Base-by-base conservation (phyloP, 176 grass and related monocot species). In the Alloteropsis semialata region DNA sequence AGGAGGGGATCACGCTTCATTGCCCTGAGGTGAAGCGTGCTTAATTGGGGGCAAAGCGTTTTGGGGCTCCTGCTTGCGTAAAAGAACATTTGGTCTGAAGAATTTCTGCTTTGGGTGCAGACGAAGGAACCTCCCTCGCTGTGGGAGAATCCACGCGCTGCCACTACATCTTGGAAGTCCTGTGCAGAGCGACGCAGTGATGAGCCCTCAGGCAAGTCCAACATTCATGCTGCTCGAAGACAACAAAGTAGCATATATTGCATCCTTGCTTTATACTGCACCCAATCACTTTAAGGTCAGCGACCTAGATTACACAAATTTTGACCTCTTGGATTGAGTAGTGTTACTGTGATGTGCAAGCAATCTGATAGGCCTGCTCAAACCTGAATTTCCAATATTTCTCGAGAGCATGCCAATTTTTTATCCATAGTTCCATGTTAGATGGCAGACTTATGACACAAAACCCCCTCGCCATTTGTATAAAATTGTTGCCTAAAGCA, bases 71-170 rank as follows among this genome's bases (percentile, higher is more conserved):
- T 66, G 18, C 22, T 76, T 33, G 15, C 28, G 4, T 28, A 33
- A 53, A 53, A 17, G 22, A 63, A 37, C 17, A 57, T 65, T 34
- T 64, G 24, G 24, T 57, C 54, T 86, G 53, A 65, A 63, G 48
- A 70, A 30, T 71, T 72, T 36, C 57, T 75, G 54, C 39, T 37
- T 80, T 70, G 78, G 18, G 49, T 81, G 74, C 59, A 94, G 89
- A 88, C 85, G 77, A 94, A 88, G 69, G 93, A 88, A 59, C 38
- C 78, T 17, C 73, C 58, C 1, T 95, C 93, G 6, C 87, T 92
- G 22, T 95, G 93, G 93, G 88, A 92, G 90, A 95, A 95, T 80
- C 93, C 93, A 5, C 89, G 87, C 54, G 88, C 87, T 56, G 72
- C 90, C 9, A 92, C 93, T 62, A 81, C 85, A 5, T 90, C 93